A percentile compares a stretch with the other conserved stretches of the same genome.
Evolutionary conservation across 805 yeast species (phyloP).

Genomic region (Wickerhamomyces strasburgensis): DNA sequence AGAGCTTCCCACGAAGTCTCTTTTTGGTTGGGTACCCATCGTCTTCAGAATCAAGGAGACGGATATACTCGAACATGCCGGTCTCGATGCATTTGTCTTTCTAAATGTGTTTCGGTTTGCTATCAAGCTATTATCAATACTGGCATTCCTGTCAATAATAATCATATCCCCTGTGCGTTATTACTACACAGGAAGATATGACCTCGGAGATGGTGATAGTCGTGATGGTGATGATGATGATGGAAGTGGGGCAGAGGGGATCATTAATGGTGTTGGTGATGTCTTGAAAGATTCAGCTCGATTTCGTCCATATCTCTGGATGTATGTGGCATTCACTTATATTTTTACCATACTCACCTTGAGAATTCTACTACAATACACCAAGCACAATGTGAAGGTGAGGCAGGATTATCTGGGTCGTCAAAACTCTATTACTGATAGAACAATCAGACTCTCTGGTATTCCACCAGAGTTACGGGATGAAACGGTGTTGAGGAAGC

Average conservation of each 20-base stretch:
- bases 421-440: slow-evolving; percentile 85
- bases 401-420: slow-evolving; percentile 80
- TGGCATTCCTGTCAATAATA: slow-evolving; percentile 64
- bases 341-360: slow-evolving; percentile 70
- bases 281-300: slow-evolving; percentile 29
- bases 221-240: not conserved
- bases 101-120: slow-evolving; percentile 88
- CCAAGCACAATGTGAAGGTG: slow-evolving; percentile 66
- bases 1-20: slow-evolving; percentile 44
- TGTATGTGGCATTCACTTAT: slow-evolving; percentile 83
- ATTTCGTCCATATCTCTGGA: slow-evolving; percentile 65
- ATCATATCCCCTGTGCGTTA: slow-evolving; percentile 83
- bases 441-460: slow-evolving; percentile 84
- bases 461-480: slow-evolving; percentile 79
- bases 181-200: slow-evolving; percentile 76
- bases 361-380: slow-evolving; percentile 58
- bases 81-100: slow-evolving; percentile 90
- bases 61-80: slow-evolving; percentile 83
- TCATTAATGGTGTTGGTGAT: slow-evolving; percentile 4
- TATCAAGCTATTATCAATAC: slow-evolving; percentile 58
- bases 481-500: slow-evolving; percentile 62
- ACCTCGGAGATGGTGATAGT: slow-evolving; percentile 41
- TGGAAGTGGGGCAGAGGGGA: not conserved
- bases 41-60: slow-evolving; percentile 62
- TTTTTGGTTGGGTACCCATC: slow-evolving; percentile 79